Percentiles rank a stretch among this genome's conserved stretches.
phyloP scores from a whole-genome alignment of 176 grass and related monocot genomes.

The Oryza glaberrima region DNA sequence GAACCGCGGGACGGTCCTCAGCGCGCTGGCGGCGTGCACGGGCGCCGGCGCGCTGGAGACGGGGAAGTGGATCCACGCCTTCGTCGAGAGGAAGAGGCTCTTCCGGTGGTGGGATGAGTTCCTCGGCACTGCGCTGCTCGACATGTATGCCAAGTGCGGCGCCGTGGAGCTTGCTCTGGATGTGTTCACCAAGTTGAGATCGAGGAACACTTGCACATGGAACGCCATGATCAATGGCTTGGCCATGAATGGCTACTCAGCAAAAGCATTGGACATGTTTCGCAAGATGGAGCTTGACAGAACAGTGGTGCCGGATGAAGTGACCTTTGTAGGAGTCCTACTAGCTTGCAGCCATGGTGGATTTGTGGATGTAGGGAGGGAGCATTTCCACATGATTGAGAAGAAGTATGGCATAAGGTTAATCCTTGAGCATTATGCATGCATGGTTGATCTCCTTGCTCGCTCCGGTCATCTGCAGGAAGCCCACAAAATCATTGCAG shows the following conservation, averaged over 20 bases:
- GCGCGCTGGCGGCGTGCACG: background rate
- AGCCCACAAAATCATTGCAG: conserved; percentile 16
- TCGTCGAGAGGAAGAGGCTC: background rate
- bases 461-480: conserved; percentile 1
- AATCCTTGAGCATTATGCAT: background rate
- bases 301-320: background rate
- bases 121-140: background rate
- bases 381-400: background rate
- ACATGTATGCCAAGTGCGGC: conserved; percentile 21
- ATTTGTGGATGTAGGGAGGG: conserved; percentile 9
- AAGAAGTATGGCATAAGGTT: conserved; percentile 5
- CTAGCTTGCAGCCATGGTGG: conserved; percentile 11
- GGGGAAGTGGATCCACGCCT: conserved; percentile 9
- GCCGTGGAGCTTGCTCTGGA: conserved; percentile 15
- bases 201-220: conserved; percentile 7
- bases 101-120: conserved; percentile 2
- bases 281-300: background rate
- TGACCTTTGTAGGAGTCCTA: conserved; percentile 19
- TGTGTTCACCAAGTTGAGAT: background rate
- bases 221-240: conserved; percentile 18
- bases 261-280: conserved; percentile 3
- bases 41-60: background rate
- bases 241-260: conserved; percentile 14
- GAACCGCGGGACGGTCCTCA: background rate
- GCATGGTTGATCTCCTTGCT: conserved; percentile 17